Evolutionary conservation across 1,284 basidiomycete species (phyloP).

Genomic region (Anthracocystis panici-leucophaei): DNA sequence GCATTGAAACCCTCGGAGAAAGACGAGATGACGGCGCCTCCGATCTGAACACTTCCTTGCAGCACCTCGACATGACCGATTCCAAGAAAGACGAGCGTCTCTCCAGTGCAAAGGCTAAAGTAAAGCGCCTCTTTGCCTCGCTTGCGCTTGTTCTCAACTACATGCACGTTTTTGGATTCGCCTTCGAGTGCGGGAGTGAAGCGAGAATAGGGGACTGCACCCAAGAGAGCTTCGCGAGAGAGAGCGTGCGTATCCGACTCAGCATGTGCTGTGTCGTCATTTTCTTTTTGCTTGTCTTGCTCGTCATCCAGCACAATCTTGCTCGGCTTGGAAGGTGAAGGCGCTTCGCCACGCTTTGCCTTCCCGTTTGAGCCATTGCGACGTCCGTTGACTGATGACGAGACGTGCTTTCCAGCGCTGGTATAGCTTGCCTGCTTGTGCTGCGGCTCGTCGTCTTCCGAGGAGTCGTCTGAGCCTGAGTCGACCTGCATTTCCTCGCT

Average conservation of each 20-base stretch:
- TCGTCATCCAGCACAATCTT: constrained; percentile 6
- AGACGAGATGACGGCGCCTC: constrained; percentile 33
- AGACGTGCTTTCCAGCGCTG: not conserved
- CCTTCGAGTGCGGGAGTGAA: constrained; percentile 24
- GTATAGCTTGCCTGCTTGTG: not conserved
- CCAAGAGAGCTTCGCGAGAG: constrained; percentile 21
- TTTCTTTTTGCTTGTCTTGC: not conserved
- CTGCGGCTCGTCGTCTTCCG: constrained; percentile 21
- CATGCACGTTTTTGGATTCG: constrained; percentile 5
- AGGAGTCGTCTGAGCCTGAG: constrained; percentile 15
- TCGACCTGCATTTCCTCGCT: not conserved
- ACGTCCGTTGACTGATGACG: not conserved
- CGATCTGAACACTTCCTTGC: constrained; percentile 34
- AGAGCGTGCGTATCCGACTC: not conserved
- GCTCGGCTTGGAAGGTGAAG: not conserved
- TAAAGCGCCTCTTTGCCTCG: constrained; percentile 27
- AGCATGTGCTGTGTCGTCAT: not conserved
- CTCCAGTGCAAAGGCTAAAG: constrained; percentile 28
- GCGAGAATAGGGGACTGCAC: constrained; percentile 39
- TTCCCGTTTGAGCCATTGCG: constrained; percentile 6
- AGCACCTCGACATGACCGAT: constrained; percentile 33
- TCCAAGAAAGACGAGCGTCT: constrained; percentile 40
- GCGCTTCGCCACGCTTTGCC: constrained; percentile 8
- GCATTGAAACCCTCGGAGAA: constrained; percentile 13
- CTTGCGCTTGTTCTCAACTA: constrained; percentile 36